Conservation (phyloP, 352 stramenopile species). For the Lagenidium giganteum region DNA sequence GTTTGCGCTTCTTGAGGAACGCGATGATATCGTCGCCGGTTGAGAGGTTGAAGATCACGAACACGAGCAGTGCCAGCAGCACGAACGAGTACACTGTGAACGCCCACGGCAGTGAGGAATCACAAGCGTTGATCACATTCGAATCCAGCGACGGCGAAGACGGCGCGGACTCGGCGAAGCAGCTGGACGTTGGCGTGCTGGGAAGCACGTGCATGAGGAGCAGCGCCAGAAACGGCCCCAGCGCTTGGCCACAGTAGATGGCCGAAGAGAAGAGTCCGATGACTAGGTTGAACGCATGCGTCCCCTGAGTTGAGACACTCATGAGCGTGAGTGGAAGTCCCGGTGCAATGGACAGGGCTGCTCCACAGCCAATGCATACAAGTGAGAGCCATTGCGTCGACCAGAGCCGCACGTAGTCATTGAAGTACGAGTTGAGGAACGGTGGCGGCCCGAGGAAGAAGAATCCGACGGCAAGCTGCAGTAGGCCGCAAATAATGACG, state of each 20-base stretch:
- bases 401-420: constrained; percentile 36
- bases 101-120: constrained; percentile 56
- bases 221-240: constrained; percentile 53
- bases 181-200: constrained; percentile 31
- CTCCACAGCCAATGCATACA: constrained; percentile 48
- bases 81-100: constrained; percentile 49
- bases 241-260: constrained; percentile 61
- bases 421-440: constrained; percentile 38
- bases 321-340: constrained; percentile 53
- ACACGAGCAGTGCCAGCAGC: constrained; percentile 22
- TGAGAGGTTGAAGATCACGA: constrained; percentile 28
- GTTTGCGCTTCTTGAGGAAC: constrained; percentile 30
- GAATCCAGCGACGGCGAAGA: constrained; percentile 7
- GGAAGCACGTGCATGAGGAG: constrained; percentile 46
- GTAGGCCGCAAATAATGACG: constrained; percentile 50
- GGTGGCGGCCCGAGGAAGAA: constrained; percentile 53
- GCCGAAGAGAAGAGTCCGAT: constrained; percentile 63
- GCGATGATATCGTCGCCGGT: constrained; percentile 24
- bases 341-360: constrained; percentile 51
- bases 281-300: constrained; percentile 49
- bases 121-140: constrained; percentile 24
- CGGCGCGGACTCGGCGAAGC: constrained; percentile 10
- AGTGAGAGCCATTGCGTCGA: constrained; percentile 43
- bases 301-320: constrained; percentile 30
- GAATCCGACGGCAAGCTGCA: constrained; percentile 43